phyloP scores from a whole-genome alignment of 2,329 filamentous ascomycete species.

The Venturiaceae sp. region DNA sequence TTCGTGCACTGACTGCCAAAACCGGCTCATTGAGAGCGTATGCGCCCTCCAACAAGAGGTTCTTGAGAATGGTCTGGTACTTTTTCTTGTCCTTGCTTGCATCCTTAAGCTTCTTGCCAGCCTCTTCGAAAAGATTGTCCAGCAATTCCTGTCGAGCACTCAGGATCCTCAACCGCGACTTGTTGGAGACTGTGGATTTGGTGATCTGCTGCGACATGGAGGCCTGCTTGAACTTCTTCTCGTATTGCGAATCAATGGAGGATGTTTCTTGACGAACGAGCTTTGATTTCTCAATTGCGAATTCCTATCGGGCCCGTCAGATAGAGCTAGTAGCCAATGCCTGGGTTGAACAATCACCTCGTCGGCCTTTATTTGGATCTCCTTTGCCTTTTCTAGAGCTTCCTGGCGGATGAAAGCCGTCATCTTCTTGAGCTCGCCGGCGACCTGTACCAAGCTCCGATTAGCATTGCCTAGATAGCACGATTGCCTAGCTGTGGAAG shows the following conservation, averaged over 20 bases:
- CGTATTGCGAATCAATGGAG: conserved; percentile 84
- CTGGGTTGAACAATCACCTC: conserved; percentile 36
- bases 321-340: background rate
- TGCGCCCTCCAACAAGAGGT: conserved; percentile 77
- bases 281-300: conserved; percentile 98
- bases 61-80: conserved; percentile 69
- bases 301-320: conserved; percentile 46
- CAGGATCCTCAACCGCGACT: conserved; percentile 84
- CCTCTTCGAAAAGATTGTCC: conserved; percentile 77
- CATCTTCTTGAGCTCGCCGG: conserved; percentile 99
- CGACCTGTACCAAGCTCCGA: conserved; percentile 54
- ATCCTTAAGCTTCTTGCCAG: conserved; percentile 58
- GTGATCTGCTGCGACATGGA: conserved; percentile 99
- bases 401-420: conserved; percentile 99
- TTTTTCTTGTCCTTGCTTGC: conserved; percentile 59
- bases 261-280: conserved; percentile 92
- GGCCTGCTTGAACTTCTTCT: conserved; percentile 99
- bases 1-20: conserved; percentile 63
- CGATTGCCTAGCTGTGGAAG: conserved; percentile 12
- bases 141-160: conserved; percentile 82
- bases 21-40: conserved; percentile 80
- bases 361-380: conserved; percentile 97
- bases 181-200: conserved; percentile 90
- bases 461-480: conserved; percentile 1
- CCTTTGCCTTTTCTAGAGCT: conserved; percentile 89